Base-by-base conservation (phyloP, 2,329 filamentous ascomycete genomes). In the Fusarium pseudoanthophilum region DNA sequence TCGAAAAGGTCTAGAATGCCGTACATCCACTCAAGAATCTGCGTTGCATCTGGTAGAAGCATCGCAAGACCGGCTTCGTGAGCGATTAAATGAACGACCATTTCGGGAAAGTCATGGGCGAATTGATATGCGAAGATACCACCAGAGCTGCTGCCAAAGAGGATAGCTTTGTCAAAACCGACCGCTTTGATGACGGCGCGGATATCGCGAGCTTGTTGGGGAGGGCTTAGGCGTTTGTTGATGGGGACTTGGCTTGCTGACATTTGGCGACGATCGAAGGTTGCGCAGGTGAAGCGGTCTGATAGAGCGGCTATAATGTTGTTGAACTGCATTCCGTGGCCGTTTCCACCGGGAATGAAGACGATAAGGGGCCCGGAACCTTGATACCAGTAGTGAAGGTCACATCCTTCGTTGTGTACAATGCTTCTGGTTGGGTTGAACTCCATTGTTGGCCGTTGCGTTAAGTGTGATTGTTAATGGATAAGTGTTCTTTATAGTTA, bases 341-440 rank as follows among this genome's bases (percentile, higher is more conserved):
- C 66, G 4, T 69, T 68, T 0, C 64, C 66, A 2, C 66, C 66
- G 2, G 64, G 64, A 0, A 68, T 13, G 34, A 69, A 69, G 4
- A 69, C 8, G 2, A 68, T 68, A 0, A 69, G 64, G 21, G 64
- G 57, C 0, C 66, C 64, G 0, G 16, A 36, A 0, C 64, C 66
- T 36, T 68, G 64, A 8, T 63, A 63, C 66, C 66, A 68, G 14
- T 69, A 68, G 11, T 69, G 64, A 1, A 68, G n/a, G 15, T 51
- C 57, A 2, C 66, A 68, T 1, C 64, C 64, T 15, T 69, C 64
- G 11, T 69, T 68, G 3, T 68, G 37, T 0, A 49, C 37, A 16
- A 9, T 64, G 20, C 42, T 20, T 3, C 16, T n/a, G 0, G 32
- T 68, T 0, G 57, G 42, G 0, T 40, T 64, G 3, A 69, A 69